phyloP scores from a whole-genome alignment of 345 rosid genomes.

The Gossypium raimondii region DNA sequence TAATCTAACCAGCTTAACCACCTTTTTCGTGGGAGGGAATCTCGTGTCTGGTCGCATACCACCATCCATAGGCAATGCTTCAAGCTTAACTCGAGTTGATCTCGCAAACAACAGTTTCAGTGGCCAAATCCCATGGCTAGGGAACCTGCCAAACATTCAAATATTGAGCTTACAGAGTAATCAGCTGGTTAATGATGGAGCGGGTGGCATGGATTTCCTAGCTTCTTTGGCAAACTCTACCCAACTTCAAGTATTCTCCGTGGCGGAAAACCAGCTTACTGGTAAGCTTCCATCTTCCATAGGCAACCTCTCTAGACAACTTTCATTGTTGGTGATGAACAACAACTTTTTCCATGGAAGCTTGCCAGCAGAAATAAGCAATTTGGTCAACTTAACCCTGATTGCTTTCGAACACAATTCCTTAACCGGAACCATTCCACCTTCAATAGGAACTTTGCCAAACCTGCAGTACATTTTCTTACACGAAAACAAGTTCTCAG shows the following conservation, averaged over 20 bases:
- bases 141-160: constrained; percentile 6
- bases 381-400: background rate
- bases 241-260: background rate
- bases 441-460: constrained; percentile 16
- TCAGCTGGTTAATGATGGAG: background rate
- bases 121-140: constrained; percentile 1
- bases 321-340: background rate
- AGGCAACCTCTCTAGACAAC: constrained; percentile 15
- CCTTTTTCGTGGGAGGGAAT: background rate
- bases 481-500: constrained; percentile 13
- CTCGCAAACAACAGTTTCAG: constrained; percentile 1
- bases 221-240: constrained; percentile 17
- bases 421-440: constrained; percentile 12
- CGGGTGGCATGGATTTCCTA: constrained; percentile 9
- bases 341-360: constrained; percentile 3
- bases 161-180: background rate
- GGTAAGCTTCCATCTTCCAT: constrained; percentile 13
- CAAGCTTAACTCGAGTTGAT: background rate
- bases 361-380: constrained; percentile 11
- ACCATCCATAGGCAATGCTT: constrained; percentile 14
- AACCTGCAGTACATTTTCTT: constrained; percentile 5
- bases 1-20: constrained; percentile 7
- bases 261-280: constrained; percentile 1
- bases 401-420: background rate
- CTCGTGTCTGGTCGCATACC: constrained; percentile 20